phyloP scores from a whole-genome alignment of 2,329 filamentous ascomycete species.

The Alternaria consortialis region DNA sequence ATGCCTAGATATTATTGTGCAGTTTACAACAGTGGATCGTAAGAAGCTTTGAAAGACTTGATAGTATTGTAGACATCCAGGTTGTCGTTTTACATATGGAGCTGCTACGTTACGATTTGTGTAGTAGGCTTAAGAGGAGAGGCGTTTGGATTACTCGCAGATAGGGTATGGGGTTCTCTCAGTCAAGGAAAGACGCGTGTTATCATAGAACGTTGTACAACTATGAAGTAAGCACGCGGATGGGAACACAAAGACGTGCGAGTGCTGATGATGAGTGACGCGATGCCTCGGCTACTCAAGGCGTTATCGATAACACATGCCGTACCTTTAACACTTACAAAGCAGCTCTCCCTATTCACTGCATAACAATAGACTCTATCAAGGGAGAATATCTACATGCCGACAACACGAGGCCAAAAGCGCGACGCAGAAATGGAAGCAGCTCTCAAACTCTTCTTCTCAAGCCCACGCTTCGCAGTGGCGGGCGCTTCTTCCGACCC shows the following conservation, averaged over 20 bases:
- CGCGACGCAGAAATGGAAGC: slow-evolving; percentile 65
- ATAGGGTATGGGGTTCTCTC: no score
- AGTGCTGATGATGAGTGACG: neutral
- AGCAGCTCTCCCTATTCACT: neutral
- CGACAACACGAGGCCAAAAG: slow-evolving; percentile 38
- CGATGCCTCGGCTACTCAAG: slow-evolving; percentile 4
- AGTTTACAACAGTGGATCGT: no score
- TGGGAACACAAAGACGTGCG: neutral
- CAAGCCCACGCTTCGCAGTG: slow-evolving; percentile 81
- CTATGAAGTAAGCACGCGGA: neutral
- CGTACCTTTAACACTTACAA: neutral
- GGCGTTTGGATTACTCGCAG: neutral
- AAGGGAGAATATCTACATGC: slow-evolving; percentile 16
- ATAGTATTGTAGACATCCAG: no score
- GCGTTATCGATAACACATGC: slow-evolving; percentile 6
- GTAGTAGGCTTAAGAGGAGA: neutral
- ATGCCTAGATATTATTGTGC: no score
- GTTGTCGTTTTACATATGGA: no score
- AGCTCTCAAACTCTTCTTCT: slow-evolving; percentile 81
- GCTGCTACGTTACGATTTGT: no score
- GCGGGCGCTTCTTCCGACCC: slow-evolving; percentile 88
- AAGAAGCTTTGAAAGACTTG: no score
- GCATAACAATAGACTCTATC: neutral
- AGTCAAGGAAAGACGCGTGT: neutral
- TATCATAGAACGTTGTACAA: neutral